Evolutionary conservation across 257 asterid genomes (phyloP).

Genomic region (Cynanchum wilfordii): DNA sequence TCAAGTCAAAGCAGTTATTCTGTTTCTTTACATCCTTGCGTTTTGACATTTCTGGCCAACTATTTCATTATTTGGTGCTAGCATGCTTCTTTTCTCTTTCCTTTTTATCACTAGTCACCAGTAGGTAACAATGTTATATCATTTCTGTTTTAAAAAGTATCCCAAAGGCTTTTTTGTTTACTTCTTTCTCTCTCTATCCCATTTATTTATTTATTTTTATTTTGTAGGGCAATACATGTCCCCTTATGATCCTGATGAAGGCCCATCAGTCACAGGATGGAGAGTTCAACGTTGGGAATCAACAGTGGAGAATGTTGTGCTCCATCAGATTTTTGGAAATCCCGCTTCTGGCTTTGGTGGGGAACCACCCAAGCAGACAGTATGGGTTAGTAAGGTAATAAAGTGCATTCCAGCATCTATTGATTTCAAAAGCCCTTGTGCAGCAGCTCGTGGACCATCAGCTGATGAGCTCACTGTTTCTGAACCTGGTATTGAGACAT

Average conservation of each 20-base stretch:
- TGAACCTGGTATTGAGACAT: constrained; percentile 51
- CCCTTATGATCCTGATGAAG: constrained; percentile 99
- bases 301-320: constrained; percentile 90
- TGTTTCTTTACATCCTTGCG: not conserved
- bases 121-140: not conserved
- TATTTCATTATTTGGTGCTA: not conserved
- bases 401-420: constrained; percentile 82
- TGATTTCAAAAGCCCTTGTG: constrained; percentile 55
- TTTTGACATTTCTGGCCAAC: not conserved
- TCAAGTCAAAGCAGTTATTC: not conserved
- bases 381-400: constrained; percentile 91
- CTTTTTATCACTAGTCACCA: not conserved
- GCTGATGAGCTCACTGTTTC: constrained; percentile 48
- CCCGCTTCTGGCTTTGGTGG: constrained; percentile 79
- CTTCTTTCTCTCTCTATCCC: not conserved
- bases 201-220: constrained; percentile 13
- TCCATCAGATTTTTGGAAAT: constrained; percentile 94
- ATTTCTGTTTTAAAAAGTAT: not conserved
- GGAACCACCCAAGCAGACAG: constrained; percentile 94
- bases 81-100: not conserved
- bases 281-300: constrained; percentile 99
- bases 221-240: constrained; percentile 98
- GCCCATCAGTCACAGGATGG: constrained; percentile 98
- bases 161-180: not conserved
- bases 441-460: constrained; percentile 33